phyloP scores from a whole-genome alignment of 129 eudicot genomes.

The Saussurea involucrata region DNA sequence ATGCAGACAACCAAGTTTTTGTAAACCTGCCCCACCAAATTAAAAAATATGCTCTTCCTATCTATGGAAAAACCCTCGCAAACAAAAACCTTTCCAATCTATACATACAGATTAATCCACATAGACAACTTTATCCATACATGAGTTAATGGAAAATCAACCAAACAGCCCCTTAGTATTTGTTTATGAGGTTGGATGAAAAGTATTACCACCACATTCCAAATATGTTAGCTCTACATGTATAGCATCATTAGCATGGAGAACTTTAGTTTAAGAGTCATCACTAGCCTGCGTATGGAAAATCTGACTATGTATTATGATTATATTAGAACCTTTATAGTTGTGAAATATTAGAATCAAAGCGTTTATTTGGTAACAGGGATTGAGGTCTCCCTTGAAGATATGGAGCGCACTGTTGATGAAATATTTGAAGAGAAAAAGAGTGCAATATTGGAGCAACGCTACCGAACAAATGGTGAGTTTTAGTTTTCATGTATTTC shows the following conservation, averaged over 20 bases:
- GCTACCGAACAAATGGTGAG: constrained; percentile 83
- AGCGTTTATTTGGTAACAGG: constrained; percentile 36
- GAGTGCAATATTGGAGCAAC: constrained; percentile 68
- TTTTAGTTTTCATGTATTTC: not conserved
- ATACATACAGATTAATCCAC: no score
- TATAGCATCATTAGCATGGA: not conserved
- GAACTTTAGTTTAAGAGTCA: not conserved
- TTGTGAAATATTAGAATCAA: not conserved
- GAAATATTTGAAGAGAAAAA: constrained; percentile 79
- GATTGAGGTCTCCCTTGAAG: constrained; percentile 65
- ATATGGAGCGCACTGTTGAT: constrained; percentile 47
- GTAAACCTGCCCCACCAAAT: no score
- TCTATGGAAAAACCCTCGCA: no score
- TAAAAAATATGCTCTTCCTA: no score
- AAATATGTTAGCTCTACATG: not conserved
- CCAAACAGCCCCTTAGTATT: no score
- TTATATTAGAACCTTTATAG: not conserved
- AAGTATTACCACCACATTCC: not conserved
- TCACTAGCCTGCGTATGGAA: not conserved
- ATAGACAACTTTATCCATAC: no score
- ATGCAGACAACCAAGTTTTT: no score
- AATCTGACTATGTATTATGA: not conserved
- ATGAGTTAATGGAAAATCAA: no score
- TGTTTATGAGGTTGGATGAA: not conserved
- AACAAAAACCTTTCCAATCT: no score